These are phyloP conservation scores for Metschnikowia borealis DNA, from an alignment of 805 yeast genomes.

Conservation along the genomic window DNA sequence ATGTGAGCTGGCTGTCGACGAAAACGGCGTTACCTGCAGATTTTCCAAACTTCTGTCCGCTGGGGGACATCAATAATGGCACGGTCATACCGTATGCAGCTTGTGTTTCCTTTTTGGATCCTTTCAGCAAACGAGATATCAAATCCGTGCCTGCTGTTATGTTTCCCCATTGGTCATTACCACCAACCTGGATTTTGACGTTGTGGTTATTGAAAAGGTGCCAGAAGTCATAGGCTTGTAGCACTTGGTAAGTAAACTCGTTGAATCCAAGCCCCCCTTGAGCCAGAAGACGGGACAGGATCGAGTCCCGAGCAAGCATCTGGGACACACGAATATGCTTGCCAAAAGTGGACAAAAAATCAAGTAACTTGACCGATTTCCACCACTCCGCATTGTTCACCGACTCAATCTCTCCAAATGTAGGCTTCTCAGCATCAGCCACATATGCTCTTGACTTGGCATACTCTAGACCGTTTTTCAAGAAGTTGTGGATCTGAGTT, in stretches of 20 bases:
- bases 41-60: conserved; percentile 93
- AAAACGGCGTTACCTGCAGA: conserved; percentile 96
- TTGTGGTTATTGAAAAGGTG: conserved; percentile 58
- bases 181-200: conserved; percentile 83
- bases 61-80: conserved; percentile 80
- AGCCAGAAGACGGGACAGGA: conserved; percentile 65
- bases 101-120: conserved; percentile 1
- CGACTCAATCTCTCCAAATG: conserved; percentile 38
- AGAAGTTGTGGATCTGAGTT: conserved; percentile 57
- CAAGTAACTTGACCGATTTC: conserved; percentile 69
- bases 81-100: conserved; percentile 71
- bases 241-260: conserved; percentile 87
- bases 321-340: conserved; percentile 73
- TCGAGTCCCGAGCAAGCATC: conserved; percentile 87
- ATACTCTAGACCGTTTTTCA: conserved; percentile 57
- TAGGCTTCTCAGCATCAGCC: conserved; percentile 21
- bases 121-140: conserved; percentile 53
- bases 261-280: conserved; percentile 84
- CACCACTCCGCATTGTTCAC: conserved; percentile 84
- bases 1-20: conserved; percentile 68
- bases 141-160: conserved; percentile 94
- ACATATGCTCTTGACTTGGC: conserved; percentile 47
- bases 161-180: conserved; percentile 98
- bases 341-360: conserved; percentile 75
- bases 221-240: conserved; percentile 93